Base-by-base conservation (phyloP, 2,329 filamentous ascomycete species). In the Neopestalotiopsis rosae region DNA sequence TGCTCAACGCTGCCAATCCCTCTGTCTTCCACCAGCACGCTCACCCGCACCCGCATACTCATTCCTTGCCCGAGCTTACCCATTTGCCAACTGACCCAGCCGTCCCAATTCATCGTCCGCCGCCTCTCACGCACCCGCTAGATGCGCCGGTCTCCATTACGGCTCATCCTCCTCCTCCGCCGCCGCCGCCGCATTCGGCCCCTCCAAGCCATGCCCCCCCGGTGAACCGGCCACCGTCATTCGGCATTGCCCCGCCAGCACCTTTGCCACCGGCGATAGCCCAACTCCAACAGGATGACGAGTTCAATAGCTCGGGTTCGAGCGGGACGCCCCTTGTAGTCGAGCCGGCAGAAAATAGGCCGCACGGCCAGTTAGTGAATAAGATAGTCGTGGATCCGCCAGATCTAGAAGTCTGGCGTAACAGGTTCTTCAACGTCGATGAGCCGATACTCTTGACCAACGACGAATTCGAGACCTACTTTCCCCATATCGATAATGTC, bases 401-500 rank as follows among this genome's bases (percentile, higher is more conserved):
- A 2, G 84, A 92, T 72, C 83, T 95, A 63, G 83, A 88, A 13
- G 82, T 84, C 70, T 95, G 93, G 93, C 85, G 93, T 65, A 85
- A 92, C 73, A 90, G 85, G 75, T 81, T 95, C 61, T 95, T 95
- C 78, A 86, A 92, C 75, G 90, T 94, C n/a, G 89, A 94, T 73
- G 90, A 92, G 59, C 88, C 86, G 61, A 91, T 95, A 69, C 87
- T 90, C 13, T 80, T 95, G 73, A 93, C 88, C 38, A 89, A 94
- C 78, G 91, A 94, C 71, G 87, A 95, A 90, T 94, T 92, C 77
- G 88, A 93, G 75, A 94, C 89, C 6, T 95, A 95, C 79, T 95
- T 94, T 75, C 92, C 92, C 0, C 92, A 95, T 79, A 87, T 95
- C 73, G 93, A 95, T 82, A 95, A 95, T 77, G 88, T 95, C 73